Conservation (phyloP, 306 rosid species). For the Quercus robur region DNA sequence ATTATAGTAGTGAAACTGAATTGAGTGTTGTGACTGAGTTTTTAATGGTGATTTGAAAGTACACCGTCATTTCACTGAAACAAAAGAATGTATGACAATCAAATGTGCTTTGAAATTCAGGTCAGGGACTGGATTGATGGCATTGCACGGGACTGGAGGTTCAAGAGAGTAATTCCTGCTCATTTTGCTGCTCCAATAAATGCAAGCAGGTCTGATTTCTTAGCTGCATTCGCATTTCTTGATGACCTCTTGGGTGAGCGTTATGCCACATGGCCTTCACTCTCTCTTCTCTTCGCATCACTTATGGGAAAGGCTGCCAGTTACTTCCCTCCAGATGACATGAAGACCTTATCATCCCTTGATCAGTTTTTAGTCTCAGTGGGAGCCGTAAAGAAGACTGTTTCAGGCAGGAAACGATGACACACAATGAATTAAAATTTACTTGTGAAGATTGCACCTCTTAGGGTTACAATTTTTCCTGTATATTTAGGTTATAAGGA, state of each 20-base stretch:
- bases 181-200: slow-evolving; percentile 87
- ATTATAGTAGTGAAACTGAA: background rate
- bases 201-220: slow-evolving; percentile 66
- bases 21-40: background rate
- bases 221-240: slow-evolving; percentile 77
- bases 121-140: slow-evolving; percentile 93
- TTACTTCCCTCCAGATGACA: slow-evolving; percentile 94
- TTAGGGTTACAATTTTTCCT: slow-evolving; percentile 1
- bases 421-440: slow-evolving; percentile 5
- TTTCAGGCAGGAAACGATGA: slow-evolving; percentile 69
- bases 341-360: slow-evolving; percentile 91
- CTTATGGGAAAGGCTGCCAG: slow-evolving; percentile 90
- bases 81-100: background rate
- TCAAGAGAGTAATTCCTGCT: slow-evolving; percentile 87
- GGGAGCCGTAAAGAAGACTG: slow-evolving; percentile 91
- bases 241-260: slow-evolving; percentile 80
- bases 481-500: slow-evolving; percentile 27
- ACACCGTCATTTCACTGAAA: background rate
- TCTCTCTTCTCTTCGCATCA: slow-evolving; percentile 67
- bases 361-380: slow-evolving; percentile 82
- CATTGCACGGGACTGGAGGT: slow-evolving; percentile 72
- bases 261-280: slow-evolving; percentile 48
- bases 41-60: background rate
- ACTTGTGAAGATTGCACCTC: slow-evolving; percentile 16
- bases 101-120: slow-evolving; percentile 34